Conservation (phyloP, 441 rosid genomes). For the Syzygium syzygioides region DNA sequence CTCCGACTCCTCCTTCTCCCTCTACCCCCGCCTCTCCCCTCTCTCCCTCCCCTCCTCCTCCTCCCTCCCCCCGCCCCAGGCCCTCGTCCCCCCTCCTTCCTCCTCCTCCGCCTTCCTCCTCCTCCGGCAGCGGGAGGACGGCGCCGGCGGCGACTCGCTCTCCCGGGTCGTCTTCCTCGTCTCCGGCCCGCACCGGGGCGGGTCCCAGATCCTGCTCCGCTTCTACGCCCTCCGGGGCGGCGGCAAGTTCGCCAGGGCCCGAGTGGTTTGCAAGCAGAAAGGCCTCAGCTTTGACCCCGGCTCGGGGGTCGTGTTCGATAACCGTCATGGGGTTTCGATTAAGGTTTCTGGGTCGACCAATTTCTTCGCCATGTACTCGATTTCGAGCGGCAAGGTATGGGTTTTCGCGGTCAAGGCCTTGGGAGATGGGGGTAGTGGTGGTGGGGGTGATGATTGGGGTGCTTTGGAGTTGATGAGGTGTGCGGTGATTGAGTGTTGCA, state of each 20-base stretch:
- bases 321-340: slow-evolving; percentile 42
- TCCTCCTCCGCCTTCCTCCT: slow-evolving; percentile 49
- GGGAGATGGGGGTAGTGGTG: slow-evolving; percentile 15
- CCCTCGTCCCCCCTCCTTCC: slow-evolving; percentile 48
- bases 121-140: slow-evolving; percentile 22
- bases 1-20: slow-evolving; percentile 57
- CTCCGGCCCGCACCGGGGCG: slow-evolving; percentile 45
- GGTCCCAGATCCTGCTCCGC: slow-evolving; percentile 52
- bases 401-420: slow-evolving; percentile 50
- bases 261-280: slow-evolving; percentile 49
- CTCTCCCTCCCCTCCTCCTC: slow-evolving; percentile 19
- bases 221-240: slow-evolving; percentile 28
- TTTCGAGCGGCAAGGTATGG: slow-evolving; percentile 43
- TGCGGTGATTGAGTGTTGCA: slow-evolving; percentile 53
- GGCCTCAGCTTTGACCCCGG: slow-evolving; percentile 42
- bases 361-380: slow-evolving; percentile 51
- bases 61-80: slow-evolving; percentile 34
- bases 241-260: slow-evolving; percentile 34
- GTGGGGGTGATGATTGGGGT: slow-evolving; percentile 8
- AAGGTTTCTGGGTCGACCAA: slow-evolving; percentile 57
- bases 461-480: slow-evolving; percentile 60
- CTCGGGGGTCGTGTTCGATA: slow-evolving; percentile 49
- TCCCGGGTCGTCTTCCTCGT: slow-evolving; percentile 39
- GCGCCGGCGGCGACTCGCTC: not conserved
- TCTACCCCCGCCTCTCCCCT: slow-evolving; percentile 37